phyloP scores from a whole-genome alignment of 78 protist species.

The Planoprotostelium fungivorum region DNA sequence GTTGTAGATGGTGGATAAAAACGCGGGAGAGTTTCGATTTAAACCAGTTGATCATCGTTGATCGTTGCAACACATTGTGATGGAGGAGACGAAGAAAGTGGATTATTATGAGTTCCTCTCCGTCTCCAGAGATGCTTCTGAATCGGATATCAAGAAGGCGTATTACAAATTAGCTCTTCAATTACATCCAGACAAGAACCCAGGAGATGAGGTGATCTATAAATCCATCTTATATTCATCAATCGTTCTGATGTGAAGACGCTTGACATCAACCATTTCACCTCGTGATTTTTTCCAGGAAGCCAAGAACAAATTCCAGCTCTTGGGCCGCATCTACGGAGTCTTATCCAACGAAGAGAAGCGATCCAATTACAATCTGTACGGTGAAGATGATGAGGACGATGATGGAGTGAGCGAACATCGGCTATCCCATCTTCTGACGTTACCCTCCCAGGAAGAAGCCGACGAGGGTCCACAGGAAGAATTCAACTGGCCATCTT shows the following conservation, averaged over 20 bases:
- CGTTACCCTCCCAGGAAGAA: too few species aligned
- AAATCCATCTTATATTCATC: conserved; percentile 12
- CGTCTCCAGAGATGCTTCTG: conserved; percentile 39
- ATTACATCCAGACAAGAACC: conserved; percentile 71
- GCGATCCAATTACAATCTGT: conserved; percentile 78
- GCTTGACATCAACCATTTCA: not conserved
- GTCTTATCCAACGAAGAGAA: conserved; percentile 79
- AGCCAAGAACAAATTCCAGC: conserved; percentile 25
- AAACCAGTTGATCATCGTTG: too few species aligned
- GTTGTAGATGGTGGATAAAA: too few species aligned
- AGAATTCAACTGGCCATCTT: not conserved
- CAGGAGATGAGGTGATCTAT: conserved; percentile 16
- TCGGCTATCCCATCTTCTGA: too few species aligned
- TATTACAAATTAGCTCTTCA: conserved; percentile 71
- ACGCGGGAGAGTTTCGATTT: too few species aligned
- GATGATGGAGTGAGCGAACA: conserved; percentile 7
- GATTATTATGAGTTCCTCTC: conserved; percentile 74
- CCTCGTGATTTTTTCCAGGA: not conserved
- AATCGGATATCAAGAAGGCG: conserved; percentile 64
- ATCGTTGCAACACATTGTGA: too few species aligned
- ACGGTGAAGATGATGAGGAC: conserved; percentile 89
- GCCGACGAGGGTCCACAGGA: not conserved
- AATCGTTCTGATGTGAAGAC: not conserved
- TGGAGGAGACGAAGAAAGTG: too few species aligned
- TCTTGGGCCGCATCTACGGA: conserved; percentile 45